Percentiles rank a stretch among this genome's conserved stretches.
Conservation (phyloP, 352 stramenopile species). For the Elongisporangium senticosum region DNA sequence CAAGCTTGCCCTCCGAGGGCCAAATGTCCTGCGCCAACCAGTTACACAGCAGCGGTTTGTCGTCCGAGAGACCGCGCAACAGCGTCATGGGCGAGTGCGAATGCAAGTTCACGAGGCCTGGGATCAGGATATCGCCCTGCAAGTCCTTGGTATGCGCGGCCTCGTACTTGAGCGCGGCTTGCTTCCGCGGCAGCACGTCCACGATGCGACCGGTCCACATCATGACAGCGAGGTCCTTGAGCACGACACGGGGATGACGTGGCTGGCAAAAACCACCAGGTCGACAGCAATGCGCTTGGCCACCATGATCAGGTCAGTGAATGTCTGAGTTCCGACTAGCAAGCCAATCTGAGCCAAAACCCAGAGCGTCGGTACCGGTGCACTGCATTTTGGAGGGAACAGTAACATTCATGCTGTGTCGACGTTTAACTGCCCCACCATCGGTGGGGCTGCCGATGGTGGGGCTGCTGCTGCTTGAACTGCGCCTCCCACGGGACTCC, state of each 20-base stretch:
- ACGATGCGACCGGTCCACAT: conserved; percentile 63
- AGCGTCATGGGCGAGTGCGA: conserved; percentile 85
- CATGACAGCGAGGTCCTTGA: conserved; percentile 73
- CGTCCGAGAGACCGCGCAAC: conserved; percentile 80
- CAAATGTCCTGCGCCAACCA: conserved; percentile 86
- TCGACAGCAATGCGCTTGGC: conserved; percentile 33
- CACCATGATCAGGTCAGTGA: background rate
- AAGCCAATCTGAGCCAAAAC: background rate
- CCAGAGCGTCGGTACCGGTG: background rate
- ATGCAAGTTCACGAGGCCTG: conserved; percentile 84
- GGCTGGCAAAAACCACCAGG: conserved; percentile 67
- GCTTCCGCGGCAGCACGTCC: conserved; percentile 55
- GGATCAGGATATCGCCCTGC: conserved; percentile 69
- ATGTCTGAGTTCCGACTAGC: background rate
- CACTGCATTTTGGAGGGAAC: background rate
- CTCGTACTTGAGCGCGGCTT: conserved; percentile 46
- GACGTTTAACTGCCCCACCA: too few species aligned
- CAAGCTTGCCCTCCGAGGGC: conserved; percentile 75
- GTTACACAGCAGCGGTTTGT: conserved; percentile 78
- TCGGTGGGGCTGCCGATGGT: too few species aligned
- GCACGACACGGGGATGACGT: conserved; percentile 76
- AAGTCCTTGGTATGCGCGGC: conserved; percentile 39
- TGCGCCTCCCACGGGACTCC: too few species aligned
- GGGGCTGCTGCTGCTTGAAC: too few species aligned
- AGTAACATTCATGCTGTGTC: too few species aligned